These are phyloP conservation scores for Stenogyne calaminthoides DNA, from an alignment of 305 asterid genomes.

Conservation along the genomic window DNA sequence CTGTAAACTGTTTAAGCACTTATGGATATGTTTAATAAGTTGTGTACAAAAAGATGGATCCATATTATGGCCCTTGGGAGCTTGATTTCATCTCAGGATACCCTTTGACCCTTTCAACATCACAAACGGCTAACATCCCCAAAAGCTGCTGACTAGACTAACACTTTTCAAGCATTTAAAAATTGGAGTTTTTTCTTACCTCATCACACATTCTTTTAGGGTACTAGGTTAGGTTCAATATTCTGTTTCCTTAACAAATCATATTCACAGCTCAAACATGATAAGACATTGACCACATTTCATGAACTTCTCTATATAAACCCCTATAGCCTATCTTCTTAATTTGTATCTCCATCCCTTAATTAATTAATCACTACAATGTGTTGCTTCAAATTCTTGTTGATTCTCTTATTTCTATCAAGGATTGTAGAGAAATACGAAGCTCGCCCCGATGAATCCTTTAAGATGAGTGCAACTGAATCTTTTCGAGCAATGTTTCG, in stretches of 20 bases:
- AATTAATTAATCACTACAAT: conserved; percentile 20
- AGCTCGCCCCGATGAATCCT: conserved; percentile 19
- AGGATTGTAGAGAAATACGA: conserved; percentile 12
- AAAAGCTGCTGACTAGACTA: conserved; percentile 43
- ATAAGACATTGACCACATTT: conserved; percentile 26
- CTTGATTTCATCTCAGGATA: background rate
- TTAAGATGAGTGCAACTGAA: conserved; percentile 4
- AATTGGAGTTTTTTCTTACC: background rate
- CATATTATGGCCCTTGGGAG: conserved; percentile 29
- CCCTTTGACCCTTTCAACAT: conserved; percentile 28
- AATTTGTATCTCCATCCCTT: background rate
- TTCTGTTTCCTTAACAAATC: conserved; percentile 15
- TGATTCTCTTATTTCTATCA: conserved; percentile 35
- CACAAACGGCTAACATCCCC: conserved; percentile 24
- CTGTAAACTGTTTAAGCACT: background rate
- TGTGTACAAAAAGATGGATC: background rate
- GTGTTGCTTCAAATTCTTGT: conserved; percentile 28
- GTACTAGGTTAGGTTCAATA: conserved; percentile 30
- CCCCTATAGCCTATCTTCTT: background rate
- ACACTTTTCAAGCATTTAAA: conserved; percentile 27
- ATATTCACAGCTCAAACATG: conserved; percentile 24
- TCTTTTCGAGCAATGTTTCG: conserved; percentile 34
- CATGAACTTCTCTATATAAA: conserved; percentile 35
- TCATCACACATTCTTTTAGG: background rate
- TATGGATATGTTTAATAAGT: background rate